Evolutionary conservation across 768 basidiomycete genomes (phyloP).

Genomic region (Suillus weaverae): DNA sequence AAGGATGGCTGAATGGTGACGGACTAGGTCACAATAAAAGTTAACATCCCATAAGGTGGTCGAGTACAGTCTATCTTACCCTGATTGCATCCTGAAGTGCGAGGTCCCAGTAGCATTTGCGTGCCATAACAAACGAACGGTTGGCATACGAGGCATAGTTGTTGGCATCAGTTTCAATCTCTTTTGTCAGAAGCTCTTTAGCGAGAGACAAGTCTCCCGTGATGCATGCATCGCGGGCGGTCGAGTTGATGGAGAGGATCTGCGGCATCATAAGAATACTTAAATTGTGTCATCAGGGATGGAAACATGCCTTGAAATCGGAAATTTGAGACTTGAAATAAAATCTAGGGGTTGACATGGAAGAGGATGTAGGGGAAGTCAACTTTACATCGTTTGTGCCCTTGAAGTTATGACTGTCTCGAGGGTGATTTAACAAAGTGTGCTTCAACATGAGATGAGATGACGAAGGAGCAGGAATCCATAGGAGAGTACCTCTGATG

Average conservation of each 20-base stretch:
- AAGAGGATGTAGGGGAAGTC: too few relatives aligned
- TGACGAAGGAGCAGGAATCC: too few relatives aligned
- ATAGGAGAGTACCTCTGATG: too few relatives aligned
- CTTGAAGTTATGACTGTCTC: too few relatives aligned
- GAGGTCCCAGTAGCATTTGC: not conserved
- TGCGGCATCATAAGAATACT: not conserved
- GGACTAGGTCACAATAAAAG: not conserved
- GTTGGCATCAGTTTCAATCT: not conserved
- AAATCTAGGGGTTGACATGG: too few relatives aligned
- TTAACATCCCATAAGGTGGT: not conserved
- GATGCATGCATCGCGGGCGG: not conserved
- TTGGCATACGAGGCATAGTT: not conserved
- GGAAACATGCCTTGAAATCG: not conserved
- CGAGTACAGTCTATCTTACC: not conserved
- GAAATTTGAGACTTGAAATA: not conserved
- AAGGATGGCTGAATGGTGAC: not conserved
- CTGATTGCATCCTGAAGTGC: not conserved
- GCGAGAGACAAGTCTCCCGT: not conserved
- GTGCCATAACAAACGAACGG: not conserved
- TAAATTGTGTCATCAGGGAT: not conserved
- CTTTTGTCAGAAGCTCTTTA: not conserved
- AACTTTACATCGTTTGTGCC: too few relatives aligned
- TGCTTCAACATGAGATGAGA: too few relatives aligned
- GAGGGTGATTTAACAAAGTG: too few relatives aligned
- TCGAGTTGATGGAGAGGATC: not conserved